Evolutionary conservation across 2,329 filamentous ascomycete genomes (phyloP).

Genomic region (Fusarium armeniacum): DNA sequence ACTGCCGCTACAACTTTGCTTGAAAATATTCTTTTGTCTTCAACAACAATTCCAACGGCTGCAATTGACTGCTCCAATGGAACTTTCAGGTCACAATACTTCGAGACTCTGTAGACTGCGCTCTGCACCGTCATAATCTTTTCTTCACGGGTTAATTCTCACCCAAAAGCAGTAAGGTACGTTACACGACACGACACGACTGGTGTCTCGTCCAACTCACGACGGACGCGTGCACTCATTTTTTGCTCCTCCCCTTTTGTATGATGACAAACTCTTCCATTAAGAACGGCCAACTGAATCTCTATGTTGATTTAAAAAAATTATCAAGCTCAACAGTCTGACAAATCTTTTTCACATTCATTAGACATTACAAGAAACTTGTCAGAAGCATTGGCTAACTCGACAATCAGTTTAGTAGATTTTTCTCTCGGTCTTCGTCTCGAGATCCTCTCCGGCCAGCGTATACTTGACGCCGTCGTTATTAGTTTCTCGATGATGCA

Average conservation of each 20-base stretch:
- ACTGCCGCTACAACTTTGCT: slow-evolving; percentile 18
- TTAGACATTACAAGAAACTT: not conserved
- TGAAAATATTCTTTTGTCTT: slow-evolving; percentile 24
- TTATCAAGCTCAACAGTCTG: slow-evolving; percentile 77
- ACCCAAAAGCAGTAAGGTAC: slow-evolving; percentile 41
- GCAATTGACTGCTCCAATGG: slow-evolving; percentile 11
- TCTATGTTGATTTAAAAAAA: slow-evolving; percentile 68
- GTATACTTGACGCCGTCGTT: not conserved
- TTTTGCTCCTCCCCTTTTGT: slow-evolving; percentile 2
- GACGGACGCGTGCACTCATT: slow-evolving; percentile 12
- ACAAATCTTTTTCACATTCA: slow-evolving; percentile 49
- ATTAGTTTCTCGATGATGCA: not conserved
- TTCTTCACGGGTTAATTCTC: not conserved
- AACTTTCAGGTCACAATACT: slow-evolving; percentile 21
- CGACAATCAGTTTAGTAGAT: slow-evolving; percentile 33
- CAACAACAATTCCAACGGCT: slow-evolving; percentile 23
- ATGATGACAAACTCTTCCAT: slow-evolving; percentile 71
- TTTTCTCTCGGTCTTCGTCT: slow-evolving; percentile 1
- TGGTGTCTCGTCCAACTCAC: slow-evolving; percentile 36
- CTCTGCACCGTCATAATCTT: slow-evolving; percentile 4
- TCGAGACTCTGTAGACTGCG: slow-evolving; percentile 4
- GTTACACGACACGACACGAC: slow-evolving; percentile 31
- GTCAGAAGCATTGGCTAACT: slow-evolving; percentile 46
- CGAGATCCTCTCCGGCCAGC: not conserved
- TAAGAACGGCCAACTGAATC: slow-evolving; percentile 78